phyloP scores from a whole-genome alignment of 768 basidiomycete genomes.

The Mycena leptocephala region DNA sequence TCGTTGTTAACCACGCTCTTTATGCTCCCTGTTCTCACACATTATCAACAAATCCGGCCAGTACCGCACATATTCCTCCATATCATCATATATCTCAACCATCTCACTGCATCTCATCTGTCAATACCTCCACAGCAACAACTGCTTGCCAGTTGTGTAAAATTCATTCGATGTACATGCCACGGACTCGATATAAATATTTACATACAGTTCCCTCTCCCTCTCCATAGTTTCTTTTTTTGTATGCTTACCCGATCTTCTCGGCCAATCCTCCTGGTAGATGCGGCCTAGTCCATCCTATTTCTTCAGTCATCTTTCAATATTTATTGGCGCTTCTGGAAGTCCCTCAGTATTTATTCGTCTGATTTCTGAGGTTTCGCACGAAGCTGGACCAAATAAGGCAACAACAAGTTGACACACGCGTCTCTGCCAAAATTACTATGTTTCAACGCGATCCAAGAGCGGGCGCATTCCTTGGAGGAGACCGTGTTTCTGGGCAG shows the following conservation, averaged over 20 bases:
- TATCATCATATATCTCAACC: constrained; percentile 26
- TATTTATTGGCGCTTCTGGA: constrained; percentile 38
- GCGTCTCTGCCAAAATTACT: constrained; percentile 26
- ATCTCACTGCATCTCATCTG: constrained; percentile 39
- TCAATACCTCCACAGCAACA: constrained; percentile 33
- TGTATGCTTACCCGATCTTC: constrained; percentile 27
- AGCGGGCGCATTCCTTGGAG: constrained; percentile 94
- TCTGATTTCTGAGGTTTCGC: background rate
- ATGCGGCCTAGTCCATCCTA: constrained; percentile 22
- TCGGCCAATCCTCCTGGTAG: constrained; percentile 23
- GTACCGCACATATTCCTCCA: constrained; percentile 18
- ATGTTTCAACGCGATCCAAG: constrained; percentile 96
- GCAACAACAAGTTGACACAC: constrained; percentile 14
- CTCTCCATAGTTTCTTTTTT: background rate
- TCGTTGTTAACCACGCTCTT: constrained; percentile 37
- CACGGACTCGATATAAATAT: constrained; percentile 20
- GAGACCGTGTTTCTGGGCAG: constrained; percentile 94
- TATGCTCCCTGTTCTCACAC: constrained; percentile 34
- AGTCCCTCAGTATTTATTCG: background rate
- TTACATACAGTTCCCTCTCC: background rate
- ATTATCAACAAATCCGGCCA: constrained; percentile 5
- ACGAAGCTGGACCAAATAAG: constrained; percentile 14
- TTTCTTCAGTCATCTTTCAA: constrained; percentile 20
- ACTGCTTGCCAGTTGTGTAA: constrained; percentile 35
- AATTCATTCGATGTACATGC: constrained; percentile 31